Percentiles rank a stretch among this genome's conserved stretches.
These are phyloP conservation scores for Pyricularia sp. DNA, from an alignment of 2,329 filamentous ascomycete genomes.

Conservation along the genomic window DNA sequence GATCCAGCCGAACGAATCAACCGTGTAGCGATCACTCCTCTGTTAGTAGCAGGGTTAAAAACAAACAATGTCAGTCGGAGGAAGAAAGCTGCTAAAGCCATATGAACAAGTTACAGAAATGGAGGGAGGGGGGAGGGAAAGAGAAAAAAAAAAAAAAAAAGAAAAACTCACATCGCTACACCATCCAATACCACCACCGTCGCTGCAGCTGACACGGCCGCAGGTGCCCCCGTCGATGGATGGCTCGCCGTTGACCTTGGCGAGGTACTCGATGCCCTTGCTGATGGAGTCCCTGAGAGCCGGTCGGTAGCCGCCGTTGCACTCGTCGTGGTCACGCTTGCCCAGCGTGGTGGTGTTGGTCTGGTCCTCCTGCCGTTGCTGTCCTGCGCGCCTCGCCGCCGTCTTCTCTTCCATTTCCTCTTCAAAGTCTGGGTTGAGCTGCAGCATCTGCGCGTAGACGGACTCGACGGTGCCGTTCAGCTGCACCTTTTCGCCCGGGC, in stretches of 20 bases:
- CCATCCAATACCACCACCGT: neutral
- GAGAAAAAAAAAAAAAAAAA: too few relatives aligned
- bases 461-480: neutral
- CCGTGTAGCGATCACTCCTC: neutral
- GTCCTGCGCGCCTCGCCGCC: neutral
- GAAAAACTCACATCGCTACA: neutral
- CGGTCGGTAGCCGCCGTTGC: neutral
- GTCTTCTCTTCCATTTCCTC: neutral
- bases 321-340: neutral
- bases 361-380: neutral
- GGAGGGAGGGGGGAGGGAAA: too few relatives aligned
- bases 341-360: neutral
- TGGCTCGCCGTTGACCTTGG: neutral
- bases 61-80: neutral
- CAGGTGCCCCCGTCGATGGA: neutral
- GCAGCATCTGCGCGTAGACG: neutral
- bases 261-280: neutral
- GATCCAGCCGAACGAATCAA: neutral
- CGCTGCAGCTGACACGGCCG: neutral
- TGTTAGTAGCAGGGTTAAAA: neutral
- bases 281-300: neutral
- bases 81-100: too few relatives aligned
- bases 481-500: neutral
- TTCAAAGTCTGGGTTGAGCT: neutral
- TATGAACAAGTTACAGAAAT: too few relatives aligned